Evolutionary conservation across 768 basidiomycete species (phyloP), one percentile per base, ranked within the genome.

Genomic region (Xanthoconium purpureum): DNA sequence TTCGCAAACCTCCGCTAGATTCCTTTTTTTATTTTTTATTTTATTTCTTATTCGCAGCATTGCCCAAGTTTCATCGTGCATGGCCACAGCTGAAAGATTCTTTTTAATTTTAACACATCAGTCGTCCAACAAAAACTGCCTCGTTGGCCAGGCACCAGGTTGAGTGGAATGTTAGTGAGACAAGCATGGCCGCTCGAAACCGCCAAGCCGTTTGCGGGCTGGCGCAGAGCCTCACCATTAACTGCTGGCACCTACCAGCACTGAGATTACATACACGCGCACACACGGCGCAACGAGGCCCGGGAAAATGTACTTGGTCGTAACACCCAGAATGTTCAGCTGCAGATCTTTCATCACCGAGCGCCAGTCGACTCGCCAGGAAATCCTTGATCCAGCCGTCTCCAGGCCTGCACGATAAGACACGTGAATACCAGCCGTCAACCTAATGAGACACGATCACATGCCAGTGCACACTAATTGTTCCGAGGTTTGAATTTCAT

Each of bases 401-500:
- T 73, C 69, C 66, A 73, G 51, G 70, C 70, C 69, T 68, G 63
- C 55, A 52, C 20, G 54, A 64, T 57, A 47, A 48, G 52, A 55
- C 56, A 60, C 57, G 57, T 54, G 66, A 63, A 58, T 48, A 47
- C 59, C 65, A 58, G 62, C 63, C 52, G 61, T 66, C 64, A 49
- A 50, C 38, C 51, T 35, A 57, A 57, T 45, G 60, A 40, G 53
- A 56, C 57, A 56, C 60, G 54, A 58, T 63, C 70, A 49, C 20
- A 17, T 36, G 18, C 71, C 67, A 69, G 58, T 17, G 66, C 59
- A 29, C n/a, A 73, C 67, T 58, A 75, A 68, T 59, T 69, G 59
- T 47, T 75, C 71, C 38, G 68, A 63, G 20, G 73, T 71, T 58
- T 74, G 71, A 50, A 76, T 69, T 64, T 78, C 75, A 66, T 71